phyloP scores from a whole-genome alignment of 208 protist genomes.

The Acanthamoeba triangularis region DNA sequence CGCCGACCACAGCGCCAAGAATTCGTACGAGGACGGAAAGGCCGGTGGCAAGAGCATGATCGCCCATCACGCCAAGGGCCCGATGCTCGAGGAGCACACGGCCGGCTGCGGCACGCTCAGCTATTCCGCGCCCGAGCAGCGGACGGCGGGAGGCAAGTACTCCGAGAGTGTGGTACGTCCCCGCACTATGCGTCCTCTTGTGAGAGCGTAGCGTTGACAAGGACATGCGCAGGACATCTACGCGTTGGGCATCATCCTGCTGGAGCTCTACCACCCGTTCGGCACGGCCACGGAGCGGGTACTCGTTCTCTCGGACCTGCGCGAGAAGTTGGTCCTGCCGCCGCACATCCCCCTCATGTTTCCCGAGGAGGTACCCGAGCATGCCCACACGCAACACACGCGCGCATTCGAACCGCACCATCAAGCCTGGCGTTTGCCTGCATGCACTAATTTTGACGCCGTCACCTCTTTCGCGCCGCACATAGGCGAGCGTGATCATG shows the following conservation, averaged over 20 bases:
- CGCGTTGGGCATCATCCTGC: constrained; percentile 85
- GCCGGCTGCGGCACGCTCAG: constrained; percentile 17
- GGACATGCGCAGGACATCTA: constrained; percentile 79
- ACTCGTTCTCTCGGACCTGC: constrained; percentile 70
- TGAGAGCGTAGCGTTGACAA: constrained; percentile 58
- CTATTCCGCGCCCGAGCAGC: constrained; percentile 42
- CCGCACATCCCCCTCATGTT: neutral
- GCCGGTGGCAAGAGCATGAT: neutral
- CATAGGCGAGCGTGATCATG: constrained; percentile 10
- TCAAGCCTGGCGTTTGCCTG: too few species aligned
- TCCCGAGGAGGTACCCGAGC: neutral
- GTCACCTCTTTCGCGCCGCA: neutral
- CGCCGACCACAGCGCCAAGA: neutral
- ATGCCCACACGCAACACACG: neutral
- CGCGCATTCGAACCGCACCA: neutral
- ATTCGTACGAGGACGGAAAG: neutral
- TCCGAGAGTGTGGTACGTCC: neutral
- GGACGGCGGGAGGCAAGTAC: constrained; percentile 24
- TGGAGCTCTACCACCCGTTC: constrained; percentile 83
- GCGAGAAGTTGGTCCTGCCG: constrained; percentile 64
- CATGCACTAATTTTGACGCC: too few species aligned
- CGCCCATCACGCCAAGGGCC: neutral
- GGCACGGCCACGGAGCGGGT: constrained; percentile 80
- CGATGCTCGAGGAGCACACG: neutral
- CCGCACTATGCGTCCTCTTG: neutral